These are phyloP conservation scores for Hamamelis virginiana DNA, from an alignment of 164 flowering plant species.

Conservation along the genomic window DNA sequence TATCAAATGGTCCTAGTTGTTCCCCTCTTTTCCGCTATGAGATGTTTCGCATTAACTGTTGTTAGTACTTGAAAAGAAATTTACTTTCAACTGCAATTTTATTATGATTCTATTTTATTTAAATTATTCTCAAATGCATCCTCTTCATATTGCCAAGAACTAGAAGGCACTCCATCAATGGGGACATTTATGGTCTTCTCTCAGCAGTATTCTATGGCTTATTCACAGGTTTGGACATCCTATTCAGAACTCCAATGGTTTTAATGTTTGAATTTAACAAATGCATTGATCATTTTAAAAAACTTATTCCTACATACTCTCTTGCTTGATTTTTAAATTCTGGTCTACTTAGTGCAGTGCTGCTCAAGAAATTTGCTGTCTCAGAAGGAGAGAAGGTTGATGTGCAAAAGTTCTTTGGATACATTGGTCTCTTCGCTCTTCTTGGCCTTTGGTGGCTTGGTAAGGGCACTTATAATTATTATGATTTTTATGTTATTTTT, in stretches of 20 bases:
- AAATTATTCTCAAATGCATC: neutral
- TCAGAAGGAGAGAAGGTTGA: slow-evolving; percentile 58
- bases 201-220: slow-evolving; percentile 51
- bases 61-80: too few species aligned
- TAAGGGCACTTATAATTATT: slow-evolving; percentile 25
- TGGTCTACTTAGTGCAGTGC: slow-evolving; percentile 35
- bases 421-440: slow-evolving; percentile 56
- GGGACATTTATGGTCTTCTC: slow-evolving; percentile 56
- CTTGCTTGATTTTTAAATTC: neutral
- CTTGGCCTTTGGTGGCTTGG: slow-evolving; percentile 75
- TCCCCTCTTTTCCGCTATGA: too few species aligned
- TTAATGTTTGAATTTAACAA: neutral
- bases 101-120: neutral
- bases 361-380: slow-evolving; percentile 56
- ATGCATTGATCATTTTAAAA: neutral
- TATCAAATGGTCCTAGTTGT: too few species aligned
- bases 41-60: too few species aligned
- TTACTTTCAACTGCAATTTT: neutral
- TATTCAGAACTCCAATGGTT: neutral
- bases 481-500: neutral
- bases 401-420: slow-evolving; percentile 63
- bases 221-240: slow-evolving; percentile 45
- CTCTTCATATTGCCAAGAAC: slow-evolving; percentile 26
- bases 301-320: neutral
- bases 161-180: slow-evolving; percentile 41